Evolutionary conservation across 2,329 filamentous ascomycete species (phyloP).

Genomic region (Sarocladium strictum): DNA sequence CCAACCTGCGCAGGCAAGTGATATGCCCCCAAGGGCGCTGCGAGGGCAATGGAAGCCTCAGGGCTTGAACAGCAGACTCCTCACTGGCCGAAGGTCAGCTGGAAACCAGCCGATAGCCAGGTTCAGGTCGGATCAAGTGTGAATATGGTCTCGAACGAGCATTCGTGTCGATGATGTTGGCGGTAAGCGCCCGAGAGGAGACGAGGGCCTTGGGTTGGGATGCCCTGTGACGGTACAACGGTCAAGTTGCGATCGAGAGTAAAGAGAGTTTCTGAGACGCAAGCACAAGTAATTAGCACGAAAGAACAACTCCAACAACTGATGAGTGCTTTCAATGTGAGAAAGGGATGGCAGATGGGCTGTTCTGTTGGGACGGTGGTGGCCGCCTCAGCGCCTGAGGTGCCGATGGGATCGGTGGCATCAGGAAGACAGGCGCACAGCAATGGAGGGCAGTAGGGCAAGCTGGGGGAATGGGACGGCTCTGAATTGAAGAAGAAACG

Average conservation of each 20-base stretch:
- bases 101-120: not conserved
- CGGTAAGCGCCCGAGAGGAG: constrained; percentile 1
- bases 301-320: not conserved
- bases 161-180: constrained; percentile 7
- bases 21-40: not conserved
- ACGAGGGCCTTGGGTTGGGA: not conserved
- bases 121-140: not conserved
- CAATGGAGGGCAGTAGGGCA: not conserved
- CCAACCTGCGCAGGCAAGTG: constrained; percentile 4
- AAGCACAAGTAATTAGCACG: not conserved
- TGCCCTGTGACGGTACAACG: constrained; percentile 3
- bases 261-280: not conserved
- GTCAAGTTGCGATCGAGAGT: not conserved
- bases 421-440: not conserved
- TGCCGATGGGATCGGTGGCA: constrained; percentile 2
- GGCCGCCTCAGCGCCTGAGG: constrained; percentile 2
- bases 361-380: not conserved
- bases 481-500: not conserved
- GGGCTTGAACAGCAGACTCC: not conserved
- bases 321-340: not conserved
- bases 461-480: not conserved
- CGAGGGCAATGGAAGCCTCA: not conserved
- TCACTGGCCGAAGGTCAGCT: constrained; percentile 3
- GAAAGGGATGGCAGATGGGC: not conserved
- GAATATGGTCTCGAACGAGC: not conserved